Evolutionary conservation across 306 rosid genomes (phyloP).

Genomic region (Rosa persica): DNA sequence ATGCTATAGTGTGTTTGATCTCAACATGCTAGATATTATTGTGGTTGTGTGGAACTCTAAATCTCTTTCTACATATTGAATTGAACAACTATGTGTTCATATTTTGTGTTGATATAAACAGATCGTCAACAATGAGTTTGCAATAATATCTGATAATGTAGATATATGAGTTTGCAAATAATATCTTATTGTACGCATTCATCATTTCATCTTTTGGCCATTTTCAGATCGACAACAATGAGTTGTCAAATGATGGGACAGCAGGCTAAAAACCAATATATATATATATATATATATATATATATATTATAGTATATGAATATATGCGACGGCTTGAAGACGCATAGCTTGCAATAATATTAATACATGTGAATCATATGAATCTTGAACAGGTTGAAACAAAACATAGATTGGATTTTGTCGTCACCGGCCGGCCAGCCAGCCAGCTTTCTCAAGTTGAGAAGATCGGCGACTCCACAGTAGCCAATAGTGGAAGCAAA

Average conservation of each 20-base stretch:
- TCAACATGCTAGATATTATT: too few species aligned
- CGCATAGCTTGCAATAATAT: not conserved
- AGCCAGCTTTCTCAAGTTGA: not conserved
- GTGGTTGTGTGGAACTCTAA: too few species aligned
- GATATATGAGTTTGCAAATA: too few species aligned
- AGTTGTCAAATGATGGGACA: not conserved
- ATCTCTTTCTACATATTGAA: too few species aligned
- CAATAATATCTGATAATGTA: too few species aligned
- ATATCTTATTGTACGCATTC: too few species aligned
- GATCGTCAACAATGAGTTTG: too few species aligned
- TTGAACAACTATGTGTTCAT: too few species aligned
- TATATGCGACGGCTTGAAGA: slow-evolving; percentile 15
- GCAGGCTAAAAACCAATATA: not conserved
- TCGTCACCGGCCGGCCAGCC: not conserved
- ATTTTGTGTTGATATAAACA: too few species aligned
- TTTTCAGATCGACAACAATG: not conserved
- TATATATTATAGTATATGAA: not conserved
- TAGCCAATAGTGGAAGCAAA: slow-evolving; percentile 5
- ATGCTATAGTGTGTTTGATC: too few species aligned
- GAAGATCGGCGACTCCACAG: not conserved
- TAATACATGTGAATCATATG: slow-evolving; percentile 3
- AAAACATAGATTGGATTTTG: not conserved
- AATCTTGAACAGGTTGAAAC: not conserved
- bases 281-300: not conserved
- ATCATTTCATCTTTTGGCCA: too few species aligned